Evolutionary conservation across 257 asterid species (phyloP).

Genomic region (Solanum gracilifrons): DNA sequence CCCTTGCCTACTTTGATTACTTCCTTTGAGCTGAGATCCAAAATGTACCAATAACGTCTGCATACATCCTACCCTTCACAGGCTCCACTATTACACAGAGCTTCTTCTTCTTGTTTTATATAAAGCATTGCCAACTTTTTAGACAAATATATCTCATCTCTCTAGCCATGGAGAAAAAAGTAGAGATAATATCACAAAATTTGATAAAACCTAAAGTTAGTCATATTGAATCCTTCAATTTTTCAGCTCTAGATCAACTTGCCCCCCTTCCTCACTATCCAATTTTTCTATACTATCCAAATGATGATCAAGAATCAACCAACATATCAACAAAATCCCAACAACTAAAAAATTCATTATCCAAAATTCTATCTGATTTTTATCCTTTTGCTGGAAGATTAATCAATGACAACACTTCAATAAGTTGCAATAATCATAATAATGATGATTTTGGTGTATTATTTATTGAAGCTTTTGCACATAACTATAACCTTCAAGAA

Average conservation of each 20-base stretch:
- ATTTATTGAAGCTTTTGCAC: neutral
- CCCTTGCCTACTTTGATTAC: neutral
- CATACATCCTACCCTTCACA: neutral
- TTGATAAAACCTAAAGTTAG: neutral
- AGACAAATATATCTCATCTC: neutral
- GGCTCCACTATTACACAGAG: accelerated
- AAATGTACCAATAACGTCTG: neutral
- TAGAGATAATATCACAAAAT: neutral
- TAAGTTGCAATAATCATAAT: neutral
- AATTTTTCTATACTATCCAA: neutral
- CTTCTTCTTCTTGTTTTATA: neutral
- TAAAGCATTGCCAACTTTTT: neutral
- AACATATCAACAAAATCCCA: neutral
- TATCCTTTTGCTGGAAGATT: neutral
- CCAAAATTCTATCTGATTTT: neutral
- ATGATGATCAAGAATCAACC: neutral
- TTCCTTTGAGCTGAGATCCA: neutral
- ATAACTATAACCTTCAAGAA: neutral
- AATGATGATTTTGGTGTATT: neutral
- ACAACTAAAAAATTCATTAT: neutral
- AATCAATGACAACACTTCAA: neutral
- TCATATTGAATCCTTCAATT: neutral
- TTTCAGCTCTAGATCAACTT: neutral
- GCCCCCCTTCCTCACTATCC: neutral
- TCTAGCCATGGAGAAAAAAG: neutral